Percentiles rank a stretch among this genome's conserved stretches.
Evolutionary conservation across 805 yeast species (phyloP).

Genomic region (Kodamaea jinghongensis): DNA sequence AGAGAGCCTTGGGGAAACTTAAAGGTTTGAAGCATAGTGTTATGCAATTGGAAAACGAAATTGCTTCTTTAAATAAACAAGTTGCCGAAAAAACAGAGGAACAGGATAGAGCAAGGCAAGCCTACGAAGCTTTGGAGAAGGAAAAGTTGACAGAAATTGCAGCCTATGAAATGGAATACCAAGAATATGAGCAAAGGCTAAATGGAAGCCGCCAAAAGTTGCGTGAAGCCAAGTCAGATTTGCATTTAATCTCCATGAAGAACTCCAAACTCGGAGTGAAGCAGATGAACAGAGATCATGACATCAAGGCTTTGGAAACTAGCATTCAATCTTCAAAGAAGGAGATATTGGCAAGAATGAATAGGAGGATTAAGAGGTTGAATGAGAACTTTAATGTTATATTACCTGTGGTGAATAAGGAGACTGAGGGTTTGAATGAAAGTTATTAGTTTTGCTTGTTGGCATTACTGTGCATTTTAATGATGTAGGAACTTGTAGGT

Average conservation of each 20-base stretch:
- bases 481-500: too few relatives aligned
- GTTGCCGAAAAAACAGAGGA: slow-evolving; percentile 14
- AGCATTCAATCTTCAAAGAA: slow-evolving; percentile 29
- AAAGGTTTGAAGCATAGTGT: slow-evolving; percentile 41
- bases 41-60: slow-evolving; percentile 36
- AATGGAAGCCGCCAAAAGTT: slow-evolving; percentile 20
- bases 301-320: slow-evolving; percentile 20
- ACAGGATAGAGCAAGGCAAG: slow-evolving; percentile 12
- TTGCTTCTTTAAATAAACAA: slow-evolving; percentile 20
- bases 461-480: too few relatives aligned
- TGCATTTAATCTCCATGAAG: slow-evolving; percentile 19
- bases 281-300: slow-evolving; percentile 23
- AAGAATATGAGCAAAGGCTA: slow-evolving; percentile 23
- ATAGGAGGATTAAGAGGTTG: slow-evolving; percentile 19
- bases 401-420: slow-evolving; percentile 27
- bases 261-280: slow-evolving; percentile 26
- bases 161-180: slow-evolving; percentile 20
- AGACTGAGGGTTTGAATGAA: slow-evolving; percentile 12
- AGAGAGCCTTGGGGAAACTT: slow-evolving; percentile 33
- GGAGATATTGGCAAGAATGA: slow-evolving; percentile 24
- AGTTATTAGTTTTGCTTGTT: neutral
- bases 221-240: slow-evolving; percentile 23
- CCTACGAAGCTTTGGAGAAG: slow-evolving; percentile 18
- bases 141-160: slow-evolving; percentile 20
- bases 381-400: slow-evolving; percentile 37